Base-by-base conservation (phyloP, 1,284 basidiomycete species). In the Leccinum subatratum region DNA sequence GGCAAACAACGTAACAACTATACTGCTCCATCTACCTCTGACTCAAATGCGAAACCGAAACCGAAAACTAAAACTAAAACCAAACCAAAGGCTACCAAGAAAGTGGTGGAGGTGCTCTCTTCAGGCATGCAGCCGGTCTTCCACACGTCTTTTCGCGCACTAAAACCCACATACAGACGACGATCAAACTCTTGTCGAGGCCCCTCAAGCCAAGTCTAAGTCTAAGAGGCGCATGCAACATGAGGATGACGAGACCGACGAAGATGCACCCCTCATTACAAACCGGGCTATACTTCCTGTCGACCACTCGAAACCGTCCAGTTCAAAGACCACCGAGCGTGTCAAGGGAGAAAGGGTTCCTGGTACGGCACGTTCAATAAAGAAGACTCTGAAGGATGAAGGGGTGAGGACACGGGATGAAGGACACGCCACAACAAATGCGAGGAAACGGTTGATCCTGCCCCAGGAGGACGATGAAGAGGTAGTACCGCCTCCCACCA, bases 131-230 rank as follows among this genome's bases (percentile, higher is more conserved):
- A 20, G 14, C 30, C 37, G 14, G n/a, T 61, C 12, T 20, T 57
- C 2, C 8, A 32, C 11, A 20, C 1, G 4, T 9, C 6, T n/a
- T 58, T 61, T 37, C 6, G 7, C 6, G 4, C 22, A 28, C 42
- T 64, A 4, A 63, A 63, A 54, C 57, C 7, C 18, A 20, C 64
- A 63, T 65, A 28, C 25, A 77, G 74, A 77, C 56, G 74, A 77
- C 45, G 73, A 77, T 9, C 65, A 51, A 60, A 75, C 68, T 3
- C 71, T 78, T 2, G 73, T 74, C 6, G 73, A 70, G 6, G 68
- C 64, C n/a, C 73, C 67, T 1, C 68, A 65, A 61, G 34, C 61
- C 2, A 68, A 67, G 59, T 14, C 61, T 9, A 66, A 62, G 18
- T 6, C 63, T 3, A 69, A 62, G 65, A 48, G 32, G 32, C 62